phyloP scores from a whole-genome alignment of 805 yeast genomes.

The Myxozyma mucilagina region DNA sequence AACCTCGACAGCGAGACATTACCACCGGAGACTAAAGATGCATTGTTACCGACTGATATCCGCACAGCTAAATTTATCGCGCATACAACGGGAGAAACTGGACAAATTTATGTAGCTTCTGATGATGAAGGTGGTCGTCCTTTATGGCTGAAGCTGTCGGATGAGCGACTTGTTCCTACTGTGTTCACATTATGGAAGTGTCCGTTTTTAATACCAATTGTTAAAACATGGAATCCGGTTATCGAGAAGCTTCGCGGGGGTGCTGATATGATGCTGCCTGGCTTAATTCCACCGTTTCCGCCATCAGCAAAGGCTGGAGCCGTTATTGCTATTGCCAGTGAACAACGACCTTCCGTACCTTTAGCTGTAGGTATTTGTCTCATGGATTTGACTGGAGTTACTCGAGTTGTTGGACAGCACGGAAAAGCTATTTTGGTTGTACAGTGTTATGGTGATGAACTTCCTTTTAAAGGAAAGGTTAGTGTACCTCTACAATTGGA shows the following conservation, averaged over 20 bases:
- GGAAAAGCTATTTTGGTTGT: conserved; percentile 78
- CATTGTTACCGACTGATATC: conserved; percentile 53
- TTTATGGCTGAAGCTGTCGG: conserved; percentile 59
- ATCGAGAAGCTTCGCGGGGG: conserved; percentile 70
- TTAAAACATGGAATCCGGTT: conserved; percentile 73
- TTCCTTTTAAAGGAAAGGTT: conserved; percentile 49
- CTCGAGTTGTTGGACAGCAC: conserved; percentile 49
- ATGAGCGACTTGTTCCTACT: conserved; percentile 59
- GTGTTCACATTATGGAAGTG: conserved; percentile 69
- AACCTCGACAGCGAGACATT: conserved; percentile 41
- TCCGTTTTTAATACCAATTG: conserved; percentile 64
- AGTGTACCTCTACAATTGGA: conserved; percentile 47
- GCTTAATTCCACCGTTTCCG: conserved; percentile 58
- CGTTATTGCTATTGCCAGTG: conserved; percentile 70
- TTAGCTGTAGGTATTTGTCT: conserved; percentile 71
- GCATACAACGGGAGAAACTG: conserved; percentile 50
- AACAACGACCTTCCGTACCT: conserved; percentile 58
- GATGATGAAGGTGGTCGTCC: conserved; percentile 57
- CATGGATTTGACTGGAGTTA: conserved; percentile 48
- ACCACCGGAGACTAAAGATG: conserved; percentile 46
- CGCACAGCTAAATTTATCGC: conserved; percentile 64
- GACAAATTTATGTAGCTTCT: conserved; percentile 65
- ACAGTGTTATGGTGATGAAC: conserved; percentile 69
- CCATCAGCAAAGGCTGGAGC: conserved; percentile 49
- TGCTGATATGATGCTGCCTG: conserved; percentile 56